Evolutionary conservation across 2,329 filamentous ascomycete genomes (phyloP).

Genomic region (Neonectria hederae): DNA sequence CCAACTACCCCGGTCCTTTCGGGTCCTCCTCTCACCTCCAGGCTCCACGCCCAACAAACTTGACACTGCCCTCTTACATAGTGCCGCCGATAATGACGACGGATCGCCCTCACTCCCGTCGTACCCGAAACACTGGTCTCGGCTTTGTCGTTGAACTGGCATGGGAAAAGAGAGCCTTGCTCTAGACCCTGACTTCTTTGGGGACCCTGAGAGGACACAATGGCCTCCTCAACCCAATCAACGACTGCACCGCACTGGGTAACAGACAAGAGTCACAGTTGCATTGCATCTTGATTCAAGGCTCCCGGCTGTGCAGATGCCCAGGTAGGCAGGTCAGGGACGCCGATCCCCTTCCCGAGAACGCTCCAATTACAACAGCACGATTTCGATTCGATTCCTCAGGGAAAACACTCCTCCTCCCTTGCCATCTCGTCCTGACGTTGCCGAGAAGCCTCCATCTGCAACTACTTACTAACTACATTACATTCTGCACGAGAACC

Average conservation of each 20-base stretch:
- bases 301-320: not conserved
- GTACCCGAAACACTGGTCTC: constrained; percentile 16
- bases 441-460: not conserved
- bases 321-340: not conserved
- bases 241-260: not conserved
- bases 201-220: not conserved
- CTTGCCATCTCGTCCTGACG: constrained; percentile 5
- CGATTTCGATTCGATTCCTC: not conserved
- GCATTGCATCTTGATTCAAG: constrained; percentile 6
- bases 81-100: constrained; percentile 1
- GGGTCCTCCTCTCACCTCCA: constrained; percentile 5
- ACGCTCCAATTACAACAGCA: constrained; percentile 1
- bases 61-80: constrained; percentile 15
- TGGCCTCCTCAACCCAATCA: not conserved
- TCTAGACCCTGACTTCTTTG: not conserved
- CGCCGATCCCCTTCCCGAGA: not conserved
- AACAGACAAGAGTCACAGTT: constrained; percentile 1
- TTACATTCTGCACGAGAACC: constrained; percentile 14
- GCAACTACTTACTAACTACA: constrained; percentile 6
- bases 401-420: constrained; percentile 3
- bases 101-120: constrained; percentile 18
- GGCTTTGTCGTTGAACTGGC: constrained; percentile 6
- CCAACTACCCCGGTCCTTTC: not conserved
- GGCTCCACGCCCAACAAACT: constrained; percentile 25
- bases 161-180: constrained; percentile 6